Conservation (phyloP, 139 green algal genomes). For the Microglena sp. region DNA sequence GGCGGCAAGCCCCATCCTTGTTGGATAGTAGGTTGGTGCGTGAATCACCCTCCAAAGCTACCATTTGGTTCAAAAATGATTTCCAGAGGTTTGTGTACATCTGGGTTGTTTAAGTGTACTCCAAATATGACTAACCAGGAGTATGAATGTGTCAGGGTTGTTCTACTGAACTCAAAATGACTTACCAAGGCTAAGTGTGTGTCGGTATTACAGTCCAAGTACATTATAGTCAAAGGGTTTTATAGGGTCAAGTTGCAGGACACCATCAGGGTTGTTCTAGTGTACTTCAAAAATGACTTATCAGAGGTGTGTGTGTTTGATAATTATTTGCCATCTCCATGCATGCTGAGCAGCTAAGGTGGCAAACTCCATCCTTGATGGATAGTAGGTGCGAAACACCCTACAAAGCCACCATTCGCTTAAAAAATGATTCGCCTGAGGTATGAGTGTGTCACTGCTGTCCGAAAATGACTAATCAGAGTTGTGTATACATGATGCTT, state of each 20-base stretch:
- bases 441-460: not conserved
- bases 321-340: no score
- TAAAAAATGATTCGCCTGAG: conserved; percentile 59
- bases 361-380: not conserved
- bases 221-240: conserved; percentile 22
- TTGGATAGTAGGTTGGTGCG: conserved; percentile 25
- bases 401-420: conserved; percentile 56
- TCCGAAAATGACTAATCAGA: conserved; percentile 39
- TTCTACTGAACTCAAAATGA: conserved; percentile 35
- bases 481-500: no score
- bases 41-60: conserved; percentile 55
- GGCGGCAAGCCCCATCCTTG: not conserved
- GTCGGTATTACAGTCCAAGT: no score
- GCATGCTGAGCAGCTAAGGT: not conserved
- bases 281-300: conserved; percentile 58
- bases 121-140: conserved; percentile 57
- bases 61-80: conserved; percentile 56
- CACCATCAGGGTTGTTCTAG: no score
- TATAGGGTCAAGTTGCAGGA: conserved; percentile 50
- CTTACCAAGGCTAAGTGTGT: conserved; percentile 37
- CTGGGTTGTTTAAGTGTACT: no score
- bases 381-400: conserved; percentile 39
- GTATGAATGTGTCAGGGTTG: not conserved
- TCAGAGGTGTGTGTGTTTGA: no score
- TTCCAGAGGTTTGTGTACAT: no score